phyloP scores from a whole-genome alignment of 2,329 filamentous ascomycete species.

The Ophiostoma pallidulum region DNA sequence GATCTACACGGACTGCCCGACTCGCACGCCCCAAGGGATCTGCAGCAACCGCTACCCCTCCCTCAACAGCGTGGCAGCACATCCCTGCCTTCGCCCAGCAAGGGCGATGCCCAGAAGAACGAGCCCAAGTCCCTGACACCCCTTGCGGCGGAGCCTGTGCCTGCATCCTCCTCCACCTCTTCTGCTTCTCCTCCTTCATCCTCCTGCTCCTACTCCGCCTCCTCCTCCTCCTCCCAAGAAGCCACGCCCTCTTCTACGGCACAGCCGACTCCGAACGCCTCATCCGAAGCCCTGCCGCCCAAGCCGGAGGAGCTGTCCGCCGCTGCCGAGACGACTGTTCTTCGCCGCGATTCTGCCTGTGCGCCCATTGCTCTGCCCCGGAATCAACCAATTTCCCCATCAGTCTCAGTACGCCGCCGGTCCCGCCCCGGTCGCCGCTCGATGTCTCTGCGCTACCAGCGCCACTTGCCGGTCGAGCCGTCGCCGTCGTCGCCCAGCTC shows the following conservation, averaged over 20 bases:
- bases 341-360: not conserved
- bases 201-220: too few relatives aligned
- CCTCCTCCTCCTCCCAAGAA: too few relatives aligned
- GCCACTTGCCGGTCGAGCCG: conserved; percentile 9
- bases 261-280: too few relatives aligned
- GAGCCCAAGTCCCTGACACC: too few relatives aligned
- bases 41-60: conserved; percentile 3
- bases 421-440: conserved; percentile 9
- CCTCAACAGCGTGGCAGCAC: not conserved
- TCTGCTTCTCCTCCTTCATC: too few relatives aligned
- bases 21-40: conserved; percentile 4
- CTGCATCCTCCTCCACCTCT: too few relatives aligned
- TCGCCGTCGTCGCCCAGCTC: conserved; percentile 23
- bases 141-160: too few relatives aligned
- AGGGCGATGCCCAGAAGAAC: too few relatives aligned
- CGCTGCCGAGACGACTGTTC: not conserved
- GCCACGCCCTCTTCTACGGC: not conserved
- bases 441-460: conserved; percentile 12
- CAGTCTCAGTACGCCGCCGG: conserved; percentile 15
- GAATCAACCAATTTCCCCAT: conserved; percentile 1
- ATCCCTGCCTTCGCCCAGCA: too few relatives aligned
- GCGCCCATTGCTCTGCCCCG: conserved; percentile 5
- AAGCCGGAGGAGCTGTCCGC: not conserved
- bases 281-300: too few relatives aligned
- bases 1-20: conserved; percentile 7